Evolutionary conservation across 1,139 yeast species (phyloP).

Genomic region (Spathaspora jeffriesii): DNA sequence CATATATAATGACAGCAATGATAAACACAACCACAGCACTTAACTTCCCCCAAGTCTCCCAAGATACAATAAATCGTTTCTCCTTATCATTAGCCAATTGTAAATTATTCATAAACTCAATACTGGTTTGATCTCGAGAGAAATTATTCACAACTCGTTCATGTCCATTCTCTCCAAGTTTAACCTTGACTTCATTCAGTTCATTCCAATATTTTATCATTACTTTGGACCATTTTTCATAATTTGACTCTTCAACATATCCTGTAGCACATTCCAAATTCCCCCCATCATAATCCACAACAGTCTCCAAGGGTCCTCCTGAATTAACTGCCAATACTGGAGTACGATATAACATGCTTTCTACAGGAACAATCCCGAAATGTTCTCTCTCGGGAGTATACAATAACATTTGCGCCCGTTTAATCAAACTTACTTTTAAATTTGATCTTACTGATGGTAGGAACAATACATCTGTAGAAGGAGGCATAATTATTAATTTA

Average conservation of each 20-base stretch:
- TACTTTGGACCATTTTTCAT: slow-evolving; percentile 63
- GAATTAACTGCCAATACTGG: slow-evolving; percentile 85
- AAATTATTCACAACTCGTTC: slow-evolving; percentile 53
- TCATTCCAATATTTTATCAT: slow-evolving; percentile 43
- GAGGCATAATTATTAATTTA: slow-evolving; percentile 37
- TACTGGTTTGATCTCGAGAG: slow-evolving; percentile 64
- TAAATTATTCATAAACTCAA: slow-evolving; percentile 37
- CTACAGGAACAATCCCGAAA: slow-evolving; percentile 97
- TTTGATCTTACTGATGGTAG: slow-evolving; percentile 75
- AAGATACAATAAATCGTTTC: slow-evolving; percentile 3
- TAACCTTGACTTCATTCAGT: slow-evolving; percentile 24
- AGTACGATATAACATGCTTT: slow-evolving; percentile 82
- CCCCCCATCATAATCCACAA: slow-evolving; percentile 45
- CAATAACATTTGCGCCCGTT: slow-evolving; percentile 58
- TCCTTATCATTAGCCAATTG: background rate
- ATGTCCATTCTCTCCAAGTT: slow-evolving; percentile 52
- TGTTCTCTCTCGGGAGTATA: slow-evolving; percentile 95
- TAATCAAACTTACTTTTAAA: slow-evolving; percentile 64
- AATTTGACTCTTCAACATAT: slow-evolving; percentile 60
- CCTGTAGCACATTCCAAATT: slow-evolving; percentile 64
- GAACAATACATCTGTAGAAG: slow-evolving; percentile 60
- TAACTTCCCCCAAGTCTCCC: slow-evolving; percentile 11
- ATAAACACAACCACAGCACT: slow-evolving; percentile 7
- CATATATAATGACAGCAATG: slow-evolving; percentile 8
- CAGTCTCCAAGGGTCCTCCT: slow-evolving; percentile 94